Conservation (phyloP, 768 basidiomycete species). For the Tulasnella sp. region DNA sequence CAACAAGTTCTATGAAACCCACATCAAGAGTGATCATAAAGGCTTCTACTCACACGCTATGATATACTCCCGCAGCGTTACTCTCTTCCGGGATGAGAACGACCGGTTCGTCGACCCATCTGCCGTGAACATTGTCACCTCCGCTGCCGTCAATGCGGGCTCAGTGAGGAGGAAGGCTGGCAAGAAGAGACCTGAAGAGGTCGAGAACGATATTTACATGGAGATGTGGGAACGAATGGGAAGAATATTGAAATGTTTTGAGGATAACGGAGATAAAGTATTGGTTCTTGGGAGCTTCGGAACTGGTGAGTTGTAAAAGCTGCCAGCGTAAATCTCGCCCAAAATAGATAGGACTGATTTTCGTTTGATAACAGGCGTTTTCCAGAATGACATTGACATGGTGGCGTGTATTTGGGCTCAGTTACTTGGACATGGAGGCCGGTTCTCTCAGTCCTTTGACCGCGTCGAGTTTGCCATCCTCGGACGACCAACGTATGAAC, state of each 20-base stretch:
- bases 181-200: slow-evolving; percentile 23
- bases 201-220: slow-evolving; percentile 40
- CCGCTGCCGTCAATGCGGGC: slow-evolving; percentile 68
- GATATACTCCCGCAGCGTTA: slow-evolving; percentile 60
- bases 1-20: slow-evolving; percentile 54
- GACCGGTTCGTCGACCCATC: slow-evolving; percentile 52
- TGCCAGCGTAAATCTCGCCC: neutral
- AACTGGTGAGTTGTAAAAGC: slow-evolving; percentile 31
- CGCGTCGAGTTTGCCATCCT: slow-evolving; percentile 61
- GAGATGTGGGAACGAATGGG: slow-evolving; percentile 67
- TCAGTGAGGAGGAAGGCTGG: slow-evolving; percentile 33
- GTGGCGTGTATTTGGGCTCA: slow-evolving; percentile 62
- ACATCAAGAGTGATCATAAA: slow-evolving; percentile 36
- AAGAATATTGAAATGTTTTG: slow-evolving; percentile 56
- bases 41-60: slow-evolving; percentile 73
- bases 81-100: slow-evolving; percentile 54
- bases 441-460: slow-evolving; percentile 54
- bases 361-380: slow-evolving; percentile 42
- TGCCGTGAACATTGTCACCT: slow-evolving; percentile 57
- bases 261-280: slow-evolving; percentile 49
- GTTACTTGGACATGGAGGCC: slow-evolving; percentile 40
- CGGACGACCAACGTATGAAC: slow-evolving; percentile 41
- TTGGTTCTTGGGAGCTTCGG: slow-evolving; percentile 70
- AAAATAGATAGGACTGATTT: neutral
- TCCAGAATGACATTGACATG: slow-evolving; percentile 51